These are phyloP conservation scores for Ogataea paradorogensis DNA, from an alignment of 805 yeast species.

Conservation along the genomic window DNA sequence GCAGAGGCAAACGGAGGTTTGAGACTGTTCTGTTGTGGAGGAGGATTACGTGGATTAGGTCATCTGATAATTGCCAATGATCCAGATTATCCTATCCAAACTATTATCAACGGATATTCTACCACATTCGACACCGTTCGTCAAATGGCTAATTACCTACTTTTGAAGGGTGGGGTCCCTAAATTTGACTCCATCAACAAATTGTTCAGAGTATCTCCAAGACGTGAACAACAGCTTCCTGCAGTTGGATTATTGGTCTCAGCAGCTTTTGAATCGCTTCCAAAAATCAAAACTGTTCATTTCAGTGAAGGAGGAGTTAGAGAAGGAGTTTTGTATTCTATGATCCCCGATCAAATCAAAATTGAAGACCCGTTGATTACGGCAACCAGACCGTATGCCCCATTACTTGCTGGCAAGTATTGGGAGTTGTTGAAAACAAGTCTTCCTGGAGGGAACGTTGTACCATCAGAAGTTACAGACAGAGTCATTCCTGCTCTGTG, in stretches of 20 bases:
- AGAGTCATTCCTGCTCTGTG: constrained; percentile 70
- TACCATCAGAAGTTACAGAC: constrained; percentile 55
- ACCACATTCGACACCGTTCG: constrained; percentile 52
- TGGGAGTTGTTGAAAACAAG: constrained; percentile 52
- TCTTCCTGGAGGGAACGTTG: constrained; percentile 48
- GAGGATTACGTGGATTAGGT: constrained; percentile 71
- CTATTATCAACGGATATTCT: constrained; percentile 67
- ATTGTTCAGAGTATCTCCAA: constrained; percentile 62
- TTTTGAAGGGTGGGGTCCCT: constrained; percentile 49
- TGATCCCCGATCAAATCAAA: constrained; percentile 54
- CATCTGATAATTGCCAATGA: constrained; percentile 50
- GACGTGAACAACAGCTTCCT: constrained; percentile 65
- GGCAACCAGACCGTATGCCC: constrained; percentile 72
- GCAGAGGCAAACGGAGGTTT: constrained; percentile 59
- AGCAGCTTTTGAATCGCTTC: constrained; percentile 61
- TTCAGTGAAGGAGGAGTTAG: constrained; percentile 78
- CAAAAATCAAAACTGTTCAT: constrained; percentile 57
- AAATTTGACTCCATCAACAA: constrained; percentile 36
- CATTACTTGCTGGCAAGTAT: constrained; percentile 57
- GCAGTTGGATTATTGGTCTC: constrained; percentile 62
- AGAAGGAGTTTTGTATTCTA: constrained; percentile 69
- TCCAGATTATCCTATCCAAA: constrained; percentile 62
- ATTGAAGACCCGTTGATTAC: constrained; percentile 66
- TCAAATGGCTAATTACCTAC: constrained; percentile 47
- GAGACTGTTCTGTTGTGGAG: constrained; percentile 66